These are phyloP conservation scores for Hyphodiscus hymeniophilus DNA, from an alignment of 495 filamentous ascomycete genomes.

Conservation along the genomic window DNA sequence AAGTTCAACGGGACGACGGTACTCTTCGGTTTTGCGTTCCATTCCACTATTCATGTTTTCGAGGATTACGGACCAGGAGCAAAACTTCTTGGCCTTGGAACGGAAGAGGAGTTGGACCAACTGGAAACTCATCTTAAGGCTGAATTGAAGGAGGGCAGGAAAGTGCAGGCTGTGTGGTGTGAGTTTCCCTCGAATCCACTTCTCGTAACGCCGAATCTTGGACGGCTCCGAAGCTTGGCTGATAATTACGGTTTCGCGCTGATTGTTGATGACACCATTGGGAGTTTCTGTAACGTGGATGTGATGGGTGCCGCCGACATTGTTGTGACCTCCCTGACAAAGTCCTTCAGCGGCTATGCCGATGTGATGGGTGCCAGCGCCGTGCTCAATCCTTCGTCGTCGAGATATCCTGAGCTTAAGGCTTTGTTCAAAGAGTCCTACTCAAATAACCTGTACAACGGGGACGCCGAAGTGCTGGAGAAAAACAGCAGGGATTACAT, in stretches of 20 bases:
- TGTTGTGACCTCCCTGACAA: constrained; percentile 39
- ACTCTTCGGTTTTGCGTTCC: constrained; percentile 26
- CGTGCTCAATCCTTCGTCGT: constrained; percentile 31
- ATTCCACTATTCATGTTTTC: constrained; percentile 21
- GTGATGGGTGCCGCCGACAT: constrained; percentile 33
- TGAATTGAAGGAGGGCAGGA: constrained; percentile 15
- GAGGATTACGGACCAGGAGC: constrained; percentile 21
- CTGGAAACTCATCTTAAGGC: constrained; percentile 19
- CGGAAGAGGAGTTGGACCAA: constrained; percentile 15
- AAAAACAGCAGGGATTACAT: constrained; percentile 34
- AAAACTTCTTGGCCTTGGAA: constrained; percentile 18
- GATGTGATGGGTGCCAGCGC: constrained; percentile 43
- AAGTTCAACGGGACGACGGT: constrained; percentile 12
- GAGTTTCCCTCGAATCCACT: constrained; percentile 31
- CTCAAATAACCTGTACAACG: constrained; percentile 31
- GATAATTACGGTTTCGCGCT: constrained; percentile 24
- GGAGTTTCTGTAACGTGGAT: constrained; percentile 29
- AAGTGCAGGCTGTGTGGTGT: constrained; percentile 22
- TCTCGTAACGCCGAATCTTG: constrained; percentile 22
- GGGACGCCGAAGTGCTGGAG: constrained; percentile 34
- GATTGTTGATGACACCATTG: constrained; percentile 30
- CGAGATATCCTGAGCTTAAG: constrained; percentile 23
- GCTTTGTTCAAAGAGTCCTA: constrained; percentile 22
- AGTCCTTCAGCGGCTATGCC: constrained; percentile 41
- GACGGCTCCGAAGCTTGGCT: constrained; percentile 23